Base-by-base conservation (phyloP, 495 filamentous ascomycete genomes). In the Rusavskia elegans region DNA sequence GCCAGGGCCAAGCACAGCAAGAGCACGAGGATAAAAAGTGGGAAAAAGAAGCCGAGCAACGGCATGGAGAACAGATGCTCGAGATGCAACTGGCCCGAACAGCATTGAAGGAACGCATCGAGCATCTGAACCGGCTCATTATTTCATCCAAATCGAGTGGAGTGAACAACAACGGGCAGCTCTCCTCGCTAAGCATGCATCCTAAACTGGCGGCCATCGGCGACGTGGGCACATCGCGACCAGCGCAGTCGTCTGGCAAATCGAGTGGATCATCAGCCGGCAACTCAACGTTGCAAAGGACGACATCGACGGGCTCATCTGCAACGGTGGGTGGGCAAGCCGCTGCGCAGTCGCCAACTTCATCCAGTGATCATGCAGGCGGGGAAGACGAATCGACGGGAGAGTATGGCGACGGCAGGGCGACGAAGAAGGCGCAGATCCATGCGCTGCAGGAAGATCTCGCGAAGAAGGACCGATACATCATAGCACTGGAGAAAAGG, bases 71-170 rank as follows among this genome's bases (percentile, higher is more conserved):
- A 63, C 92, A 98, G 63, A 89, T 98, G 74, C 73, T 97, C 42
- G 92, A 97, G 64, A 98, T 98, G 81, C 92, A 98, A 64, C 75
- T 98, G 27, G 92, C 92, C 14, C 78, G 93, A 25, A 98, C 90
- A 2, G 93, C 93, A 5, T 67, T 98, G 48, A 97, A 98, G 60
- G 90, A 97, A 67, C 82, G 92, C 27, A 98, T 98, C 56, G 89
- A 96, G 67, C 92, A 98, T 68, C 76, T 98, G 6, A 98, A 96
- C 65, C 84, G 92, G 20, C 75, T 98, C 11, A 96, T 98, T 56
- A 71, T 98, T 27, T 89, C 84, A 61, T 97, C 92, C 16, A 95
- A 96, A 61, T 95, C 89, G 14, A 85, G 85, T 0, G 92, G 92
- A 17, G 92, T 98, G 44, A 98, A 98, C 64, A 68, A 53, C 13